Base-by-base conservation (phyloP, 176 grass and related monocot species). In the Aechmea fasciata region DNA sequence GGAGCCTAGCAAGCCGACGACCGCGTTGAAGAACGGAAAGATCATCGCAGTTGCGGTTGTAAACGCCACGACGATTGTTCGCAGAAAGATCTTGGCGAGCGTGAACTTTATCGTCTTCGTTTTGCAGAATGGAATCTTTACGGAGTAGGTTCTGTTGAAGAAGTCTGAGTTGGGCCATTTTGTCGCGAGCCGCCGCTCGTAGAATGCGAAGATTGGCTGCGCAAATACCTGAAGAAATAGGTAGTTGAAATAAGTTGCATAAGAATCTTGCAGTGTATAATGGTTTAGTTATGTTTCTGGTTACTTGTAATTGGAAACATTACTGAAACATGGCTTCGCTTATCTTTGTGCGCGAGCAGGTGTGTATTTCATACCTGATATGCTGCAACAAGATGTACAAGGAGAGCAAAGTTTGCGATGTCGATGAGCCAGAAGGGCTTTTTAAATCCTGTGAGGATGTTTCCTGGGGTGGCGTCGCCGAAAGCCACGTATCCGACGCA, bases 351-450 rank as follows among this genome's bases (percentile, higher is more conserved):
- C 70, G 73, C 5, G 57, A n/a, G 50, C 73, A 52, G 41, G 10
- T 50, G 50, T 17, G 64, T 51, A 62, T 11, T 12, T 53, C 69
- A 22, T 76, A 87, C 89, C 89, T 90, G 93, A 83, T 92, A 90
- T 55, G 85, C 85, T 62, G 86, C 86, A 13, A 96, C 75, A 25
- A 92, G 79, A 77, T 96, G 93, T 78, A 92, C 18, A 29, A 67
- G 84, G 72, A 90, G 59, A 65, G 71, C 74, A 64, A 88, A 66
- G 57, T 90, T 92, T 65, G 89, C 93, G 50, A 96, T 55, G 76
- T 81, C 83, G 66, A 96, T n/a, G 67, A 96, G 93, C 89, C 83
- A 89, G 79, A 84, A 92, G n/a, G 93, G 89, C 84, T 92, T 86
- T 50, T 79, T 83, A 65, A 97, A 97, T 0, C 93, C 93, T 19